phyloP scores from a whole-genome alignment of 495 filamentous ascomycete genomes.

The Penicillium soppii region DNA sequence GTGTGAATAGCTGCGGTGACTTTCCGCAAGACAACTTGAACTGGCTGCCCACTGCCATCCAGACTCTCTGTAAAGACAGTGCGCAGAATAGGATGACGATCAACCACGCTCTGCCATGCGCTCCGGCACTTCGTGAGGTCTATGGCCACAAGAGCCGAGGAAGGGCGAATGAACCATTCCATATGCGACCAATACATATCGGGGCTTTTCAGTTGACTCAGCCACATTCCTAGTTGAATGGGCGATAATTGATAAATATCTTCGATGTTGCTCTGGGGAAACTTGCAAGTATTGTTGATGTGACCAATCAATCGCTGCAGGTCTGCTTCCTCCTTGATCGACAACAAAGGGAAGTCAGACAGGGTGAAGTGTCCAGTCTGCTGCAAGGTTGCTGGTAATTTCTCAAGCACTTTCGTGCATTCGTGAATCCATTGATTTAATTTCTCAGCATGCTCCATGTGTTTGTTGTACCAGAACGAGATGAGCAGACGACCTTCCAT shows the following conservation, averaged over 20 bases:
- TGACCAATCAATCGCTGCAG: neutral
- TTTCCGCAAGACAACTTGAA: neutral
- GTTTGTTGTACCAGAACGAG: conserved; percentile 50
- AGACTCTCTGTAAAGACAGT: conserved; percentile 44
- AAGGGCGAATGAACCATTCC: neutral
- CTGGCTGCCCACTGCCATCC: neutral
- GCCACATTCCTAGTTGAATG: conserved; percentile 48
- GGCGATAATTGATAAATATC: conserved; percentile 55
- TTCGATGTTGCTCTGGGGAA: conserved; percentile 32
- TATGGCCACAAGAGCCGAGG: neutral
- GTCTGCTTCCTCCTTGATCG: conserved; percentile 18
- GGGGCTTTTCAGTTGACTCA: conserved; percentile 40
- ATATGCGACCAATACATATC: conserved; percentile 24
- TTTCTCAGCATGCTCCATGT: conserved; percentile 47
- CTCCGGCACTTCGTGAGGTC: neutral
- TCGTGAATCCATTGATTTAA: conserved; percentile 53
- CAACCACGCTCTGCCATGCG: conserved; percentile 49
- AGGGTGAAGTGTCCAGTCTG: conserved; percentile 5
- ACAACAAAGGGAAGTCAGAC: conserved; percentile 38
- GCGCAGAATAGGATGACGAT: conserved; percentile 44
- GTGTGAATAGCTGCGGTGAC: too few species aligned
- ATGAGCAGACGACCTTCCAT: conserved; percentile 50
- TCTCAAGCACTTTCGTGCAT: conserved; percentile 49
- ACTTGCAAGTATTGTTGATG: conserved; percentile 20
- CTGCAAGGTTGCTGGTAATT: conserved; percentile 38